Evolutionary conservation across 371 early-diverging fungal species (phyloP).

Genomic region (Syncephalastrum contaminatum): DNA sequence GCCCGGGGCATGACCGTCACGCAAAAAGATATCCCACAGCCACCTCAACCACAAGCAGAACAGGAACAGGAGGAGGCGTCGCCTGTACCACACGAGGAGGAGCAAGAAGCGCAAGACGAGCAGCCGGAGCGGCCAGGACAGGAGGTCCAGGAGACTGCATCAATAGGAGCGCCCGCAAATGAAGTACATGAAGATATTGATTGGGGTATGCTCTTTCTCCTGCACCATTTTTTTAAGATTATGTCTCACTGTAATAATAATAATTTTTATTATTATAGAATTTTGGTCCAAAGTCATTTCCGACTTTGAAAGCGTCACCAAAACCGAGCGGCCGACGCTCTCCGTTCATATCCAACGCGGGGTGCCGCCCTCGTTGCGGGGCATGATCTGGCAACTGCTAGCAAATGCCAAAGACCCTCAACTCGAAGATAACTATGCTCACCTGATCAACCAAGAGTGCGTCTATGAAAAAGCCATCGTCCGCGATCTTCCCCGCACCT

Average conservation of each 20-base stretch:
- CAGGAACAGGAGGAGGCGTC: slow-evolving; percentile 12
- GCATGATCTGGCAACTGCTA: slow-evolving; percentile 91
- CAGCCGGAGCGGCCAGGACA: neutral
- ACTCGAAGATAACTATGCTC: slow-evolving; percentile 69
- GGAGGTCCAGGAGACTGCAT: neutral
- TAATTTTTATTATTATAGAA: slow-evolving; percentile 40
- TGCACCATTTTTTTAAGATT: neutral
- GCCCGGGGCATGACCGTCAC: slow-evolving; percentile 18
- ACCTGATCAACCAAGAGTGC: slow-evolving; percentile 64
- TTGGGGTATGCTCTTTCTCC: slow-evolving; percentile 55
- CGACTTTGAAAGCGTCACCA: slow-evolving; percentile 78
- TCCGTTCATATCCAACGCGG: slow-evolving; percentile 64
- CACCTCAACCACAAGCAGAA: slow-evolving; percentile 16
- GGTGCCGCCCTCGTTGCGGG: slow-evolving; percentile 85
- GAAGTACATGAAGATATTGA: slow-evolving; percentile 53
- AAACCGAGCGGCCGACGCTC: slow-evolving; percentile 68
- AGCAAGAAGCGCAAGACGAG: too few relatives aligned
- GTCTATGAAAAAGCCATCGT: slow-evolving; percentile 87
- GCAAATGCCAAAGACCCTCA: slow-evolving; percentile 63
- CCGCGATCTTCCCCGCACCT: slow-evolving; percentile 85
- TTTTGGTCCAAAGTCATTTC: slow-evolving; percentile 92
- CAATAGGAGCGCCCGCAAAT: too few relatives aligned
- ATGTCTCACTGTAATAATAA: neutral
- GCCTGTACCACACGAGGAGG: too few relatives aligned
- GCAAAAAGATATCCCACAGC: slow-evolving; percentile 10